Conservation (phyloP, 2,329 filamentous ascomycete species). For the Alternaria novae-zelandiae region DNA sequence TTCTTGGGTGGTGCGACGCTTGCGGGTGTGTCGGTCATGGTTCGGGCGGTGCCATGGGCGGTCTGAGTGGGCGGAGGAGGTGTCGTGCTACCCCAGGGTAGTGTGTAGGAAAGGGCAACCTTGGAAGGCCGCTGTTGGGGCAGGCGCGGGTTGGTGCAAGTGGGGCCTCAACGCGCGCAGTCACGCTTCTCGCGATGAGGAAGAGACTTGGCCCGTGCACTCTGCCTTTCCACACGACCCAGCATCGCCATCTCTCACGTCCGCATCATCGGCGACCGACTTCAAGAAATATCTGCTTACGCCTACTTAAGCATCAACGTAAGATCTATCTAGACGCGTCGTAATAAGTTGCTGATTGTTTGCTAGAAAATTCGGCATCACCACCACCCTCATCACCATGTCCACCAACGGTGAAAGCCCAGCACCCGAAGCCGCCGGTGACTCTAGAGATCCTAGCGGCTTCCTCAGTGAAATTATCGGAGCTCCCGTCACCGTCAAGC, state of each 20-base stretch:
- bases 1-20: slow-evolving; percentile 44
- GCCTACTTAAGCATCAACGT: not conserved
- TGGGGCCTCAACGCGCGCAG: slow-evolving; percentile 35
- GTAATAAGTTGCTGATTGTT: not conserved
- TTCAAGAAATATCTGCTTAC: not conserved
- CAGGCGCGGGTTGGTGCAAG: not conserved
- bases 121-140: not conserved
- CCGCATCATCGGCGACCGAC: not conserved
- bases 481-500: slow-evolving; percentile 90
- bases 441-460: slow-evolving; percentile 89
- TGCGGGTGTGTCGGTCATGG: slow-evolving; percentile 34
- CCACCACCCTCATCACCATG: slow-evolving; percentile 16
- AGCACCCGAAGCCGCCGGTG: slow-evolving; percentile 63
- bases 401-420: slow-evolving; percentile 68
- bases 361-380: not conserved
- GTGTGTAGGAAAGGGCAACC: not conserved
- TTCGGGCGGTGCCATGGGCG: slow-evolving; percentile 21
- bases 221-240: not conserved
- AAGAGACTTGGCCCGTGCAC: slow-evolving; percentile 27
- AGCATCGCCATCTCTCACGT: not conserved
- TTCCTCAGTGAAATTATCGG: slow-evolving; percentile 96
- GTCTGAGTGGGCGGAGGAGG: not conserved
- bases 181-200: slow-evolving; percentile 39
- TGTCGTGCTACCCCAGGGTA: not conserved
- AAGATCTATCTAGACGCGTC: not conserved